These are phyloP conservation scores for Boletus sp. DNA, from an alignment of 768 basidiomycete species.

Conservation along the genomic window DNA sequence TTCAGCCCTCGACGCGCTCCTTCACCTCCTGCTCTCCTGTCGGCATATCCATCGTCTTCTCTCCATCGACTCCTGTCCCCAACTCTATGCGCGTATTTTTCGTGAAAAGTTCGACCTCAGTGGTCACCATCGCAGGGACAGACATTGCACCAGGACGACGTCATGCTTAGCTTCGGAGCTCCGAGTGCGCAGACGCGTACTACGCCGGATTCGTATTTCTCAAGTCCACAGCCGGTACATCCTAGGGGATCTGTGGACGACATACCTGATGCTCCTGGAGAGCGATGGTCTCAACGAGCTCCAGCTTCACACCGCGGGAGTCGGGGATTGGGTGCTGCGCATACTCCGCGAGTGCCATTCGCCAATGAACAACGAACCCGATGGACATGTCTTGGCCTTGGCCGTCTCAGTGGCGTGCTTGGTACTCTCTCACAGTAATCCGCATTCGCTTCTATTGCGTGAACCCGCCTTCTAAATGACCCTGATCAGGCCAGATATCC, in stretches of 20 bases:
- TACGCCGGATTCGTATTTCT: slow-evolving; percentile 44
- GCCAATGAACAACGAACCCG: slow-evolving; percentile 1
- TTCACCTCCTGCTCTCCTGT: slow-evolving; percentile 44
- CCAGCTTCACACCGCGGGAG: slow-evolving; percentile 41
- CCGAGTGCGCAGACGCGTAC: slow-evolving; percentile 41
- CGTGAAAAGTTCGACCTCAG: slow-evolving; percentile 45
- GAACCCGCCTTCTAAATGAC: slow-evolving; percentile 24
- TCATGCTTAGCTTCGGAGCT: slow-evolving; percentile 48
- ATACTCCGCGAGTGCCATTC: slow-evolving; percentile 20
- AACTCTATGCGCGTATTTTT: slow-evolving; percentile 57
- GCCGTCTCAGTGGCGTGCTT: slow-evolving; percentile 33
- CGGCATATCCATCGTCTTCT: slow-evolving; percentile 44
- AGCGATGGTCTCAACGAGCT: slow-evolving; percentile 45
- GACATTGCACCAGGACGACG: slow-evolving; percentile 34
- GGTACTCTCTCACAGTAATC: slow-evolving; percentile 36
- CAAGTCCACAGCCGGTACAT: slow-evolving; percentile 29
- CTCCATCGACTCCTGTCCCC: slow-evolving; percentile 41
- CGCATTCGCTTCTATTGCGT: slow-evolving; percentile 25
- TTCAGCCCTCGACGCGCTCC: slow-evolving; percentile 40
- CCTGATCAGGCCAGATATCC: slow-evolving; percentile 38
- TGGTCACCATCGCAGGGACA: slow-evolving; percentile 21
- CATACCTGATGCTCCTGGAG: slow-evolving; percentile 60
- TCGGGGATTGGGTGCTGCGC: slow-evolving; percentile 31
- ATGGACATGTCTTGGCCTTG: slow-evolving; percentile 22
- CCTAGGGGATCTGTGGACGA: slow-evolving; percentile 51